These are phyloP conservation scores for Pleurotus pulmonarius DNA, from an alignment of 768 basidiomycete genomes.

Conservation along the genomic window DNA sequence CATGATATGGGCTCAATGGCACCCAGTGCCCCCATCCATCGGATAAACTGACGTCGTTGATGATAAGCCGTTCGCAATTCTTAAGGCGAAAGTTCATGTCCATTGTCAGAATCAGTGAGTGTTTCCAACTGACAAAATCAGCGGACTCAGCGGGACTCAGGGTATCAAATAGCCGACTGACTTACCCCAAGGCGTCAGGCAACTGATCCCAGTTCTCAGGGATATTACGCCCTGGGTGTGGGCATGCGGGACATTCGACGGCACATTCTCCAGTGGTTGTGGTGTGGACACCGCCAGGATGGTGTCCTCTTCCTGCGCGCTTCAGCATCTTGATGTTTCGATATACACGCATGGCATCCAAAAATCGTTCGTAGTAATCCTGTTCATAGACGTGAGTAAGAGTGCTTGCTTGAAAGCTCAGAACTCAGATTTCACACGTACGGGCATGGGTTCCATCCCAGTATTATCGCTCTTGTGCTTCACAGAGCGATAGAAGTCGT, in stretches of 20 bases:
- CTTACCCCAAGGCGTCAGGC: slow-evolving; percentile 1
- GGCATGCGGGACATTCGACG: slow-evolving; percentile 21
- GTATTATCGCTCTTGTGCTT: slow-evolving; percentile 3
- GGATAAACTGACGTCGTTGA: slow-evolving; percentile 14
- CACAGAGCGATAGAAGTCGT: slow-evolving; percentile 24
- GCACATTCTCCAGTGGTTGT: slow-evolving; percentile 15
- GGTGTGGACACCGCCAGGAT: background rate
- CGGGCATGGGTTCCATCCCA: background rate
- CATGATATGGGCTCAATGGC: slow-evolving; percentile 5
- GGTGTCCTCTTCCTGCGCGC: slow-evolving; percentile 16
- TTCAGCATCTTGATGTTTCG: slow-evolving; percentile 18
- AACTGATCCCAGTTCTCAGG: slow-evolving; percentile 6
- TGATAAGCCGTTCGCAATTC: slow-evolving; percentile 11
- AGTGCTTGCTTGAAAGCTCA: background rate
- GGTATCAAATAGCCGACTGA: background rate
- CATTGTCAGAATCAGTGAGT: slow-evolving; percentile 20
- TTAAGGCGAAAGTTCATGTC: slow-evolving; percentile 23
- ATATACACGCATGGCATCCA: slow-evolving; percentile 9
- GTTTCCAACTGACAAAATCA: slow-evolving; percentile 20
- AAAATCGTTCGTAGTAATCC: slow-evolving; percentile 5
- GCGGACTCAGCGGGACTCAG: background rate
- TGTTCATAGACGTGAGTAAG: background rate
- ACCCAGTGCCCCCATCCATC: slow-evolving; percentile 14
- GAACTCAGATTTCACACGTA: background rate
- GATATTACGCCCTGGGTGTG: slow-evolving; percentile 17